Conservation (phyloP, 345 rosid genomes). For the Eucalyptus regnans region DNA sequence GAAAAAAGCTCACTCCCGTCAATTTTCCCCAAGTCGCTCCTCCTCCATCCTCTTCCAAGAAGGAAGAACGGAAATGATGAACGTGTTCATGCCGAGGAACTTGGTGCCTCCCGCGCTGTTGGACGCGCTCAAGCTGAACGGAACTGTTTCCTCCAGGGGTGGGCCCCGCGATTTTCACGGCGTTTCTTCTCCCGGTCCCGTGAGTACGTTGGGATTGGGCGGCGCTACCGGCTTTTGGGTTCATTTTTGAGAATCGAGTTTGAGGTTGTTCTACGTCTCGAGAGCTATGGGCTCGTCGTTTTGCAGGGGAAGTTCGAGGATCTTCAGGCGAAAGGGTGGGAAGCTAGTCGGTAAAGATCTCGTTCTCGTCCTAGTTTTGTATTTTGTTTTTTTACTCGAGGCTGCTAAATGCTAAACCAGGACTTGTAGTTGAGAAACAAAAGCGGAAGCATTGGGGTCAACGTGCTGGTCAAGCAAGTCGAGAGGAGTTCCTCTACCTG, state of each 20-base stretch:
- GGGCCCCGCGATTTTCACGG: conserved; percentile 64
- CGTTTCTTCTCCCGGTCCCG: conserved; percentile 71
- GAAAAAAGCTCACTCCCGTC: too few species aligned
- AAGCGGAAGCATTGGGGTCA: neutral
- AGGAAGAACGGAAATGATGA: neutral
- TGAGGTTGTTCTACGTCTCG: neutral
- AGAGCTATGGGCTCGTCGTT: neutral
- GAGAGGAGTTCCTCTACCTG: neutral
- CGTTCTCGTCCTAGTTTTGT: neutral
- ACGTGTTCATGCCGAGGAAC: conserved; percentile 73
- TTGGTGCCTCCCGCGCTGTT: conserved; percentile 80
- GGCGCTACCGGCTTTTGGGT: neutral
- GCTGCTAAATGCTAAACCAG: neutral
- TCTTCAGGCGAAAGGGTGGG: conserved; percentile 74
- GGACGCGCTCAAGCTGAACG: conserved; percentile 72
- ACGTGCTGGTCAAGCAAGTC: neutral
- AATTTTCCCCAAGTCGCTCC: too few species aligned
- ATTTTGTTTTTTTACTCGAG: neutral
- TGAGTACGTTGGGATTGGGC: neutral
- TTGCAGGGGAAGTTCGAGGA: conserved; percentile 33
- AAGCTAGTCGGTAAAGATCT: conserved; percentile 51
- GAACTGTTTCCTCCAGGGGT: conserved; percentile 75
- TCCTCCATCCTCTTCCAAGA: too few species aligned
- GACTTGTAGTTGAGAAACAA: neutral
- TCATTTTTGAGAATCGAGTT: neutral